Percentiles rank a stretch among this genome's conserved stretches.
phyloP scores from a whole-genome alignment of 129 eudicot species.

The Escallonia rubra region DNA sequence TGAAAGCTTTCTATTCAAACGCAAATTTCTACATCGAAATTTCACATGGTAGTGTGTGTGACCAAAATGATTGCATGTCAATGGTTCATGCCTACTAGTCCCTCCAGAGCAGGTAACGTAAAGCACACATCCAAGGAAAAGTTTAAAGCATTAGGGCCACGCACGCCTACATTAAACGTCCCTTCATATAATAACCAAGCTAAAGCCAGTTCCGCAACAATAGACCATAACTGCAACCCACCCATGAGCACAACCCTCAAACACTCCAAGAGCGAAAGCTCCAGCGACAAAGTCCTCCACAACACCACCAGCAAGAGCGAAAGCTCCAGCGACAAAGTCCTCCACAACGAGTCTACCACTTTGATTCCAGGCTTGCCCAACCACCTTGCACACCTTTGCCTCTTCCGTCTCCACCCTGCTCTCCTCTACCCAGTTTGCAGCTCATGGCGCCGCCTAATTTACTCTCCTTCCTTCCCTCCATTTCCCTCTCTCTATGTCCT shows the following conservation, averaged over 20 bases:
- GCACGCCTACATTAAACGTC: background rate
- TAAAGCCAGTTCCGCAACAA: background rate
- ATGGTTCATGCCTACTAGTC: no score
- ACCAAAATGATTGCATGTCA: no score
- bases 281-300: slow-evolving; percentile 1
- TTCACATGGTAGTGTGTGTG: no score
- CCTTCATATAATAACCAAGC: background rate
- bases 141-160: background rate
- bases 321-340: background rate
- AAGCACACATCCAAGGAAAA: background rate
- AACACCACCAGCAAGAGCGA: background rate
- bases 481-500: slow-evolving; percentile 52
- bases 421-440: slow-evolving; percentile 54
- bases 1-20: no score
- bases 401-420: slow-evolving; percentile 41
- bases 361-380: slow-evolving; percentile 63
- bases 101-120: background rate
- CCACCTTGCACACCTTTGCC: slow-evolving; percentile 58
- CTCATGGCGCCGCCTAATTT: slow-evolving; percentile 67
- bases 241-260: background rate
- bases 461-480: slow-evolving; percentile 59
- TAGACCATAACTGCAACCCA: background rate
- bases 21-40: no score
- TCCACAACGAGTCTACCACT: background rate
- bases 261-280: background rate